Evolutionary conservation across 305 asterid species (phyloP), one percentile per base, ranked within the genome.

Genomic region (Fraxinus paxiana): DNA sequence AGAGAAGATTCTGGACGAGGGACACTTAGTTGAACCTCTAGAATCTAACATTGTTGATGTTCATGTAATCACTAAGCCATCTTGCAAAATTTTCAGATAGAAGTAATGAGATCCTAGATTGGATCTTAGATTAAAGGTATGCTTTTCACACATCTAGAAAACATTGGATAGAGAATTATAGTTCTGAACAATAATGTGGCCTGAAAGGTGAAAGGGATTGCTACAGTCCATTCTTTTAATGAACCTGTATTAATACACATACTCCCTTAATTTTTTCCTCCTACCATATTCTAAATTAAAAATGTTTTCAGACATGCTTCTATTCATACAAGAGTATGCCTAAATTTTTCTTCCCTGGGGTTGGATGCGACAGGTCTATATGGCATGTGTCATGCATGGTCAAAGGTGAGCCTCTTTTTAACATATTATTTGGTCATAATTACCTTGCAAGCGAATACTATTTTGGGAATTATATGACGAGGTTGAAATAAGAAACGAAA

Each of bases 311-410:
- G 73, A 51, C 54, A 41, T 73, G 81, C 76, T 30, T 75, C 73
- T 76, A 5, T 73, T 80, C 61, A 46, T 80, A 82, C 37, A 73
- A 80, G 26, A 34, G 17, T 75, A 59, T 78, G 73, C 34, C 22
- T 59, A 31, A 76, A 56, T 71, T 79, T 80, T 46, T 34, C 5
- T 73, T 56, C 59, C 80, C 26, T 76, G 31, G 78, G 82, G 75
- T 83, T 85, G 77, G 69, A 73, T 76, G 80, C 51, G 83, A 79
- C 89, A 95, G 98, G 97, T 95, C 56, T 90, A 93, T 83, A 95
- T 95, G 98, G 97, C 98, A 46, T 92, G 98, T 86, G 77, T 95
- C 88, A 87, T 87, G 91, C 88, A 91, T 12, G 97, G 97, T 77
- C 90, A 87, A 79, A 95, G 99, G 99, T 93, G 84, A 86, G 75